Percentiles rank a stretch among this genome's conserved stretches.
Conservation (phyloP, 1,284 basidiomycete genomes). For the Exsudoporus floridanus region DNA sequence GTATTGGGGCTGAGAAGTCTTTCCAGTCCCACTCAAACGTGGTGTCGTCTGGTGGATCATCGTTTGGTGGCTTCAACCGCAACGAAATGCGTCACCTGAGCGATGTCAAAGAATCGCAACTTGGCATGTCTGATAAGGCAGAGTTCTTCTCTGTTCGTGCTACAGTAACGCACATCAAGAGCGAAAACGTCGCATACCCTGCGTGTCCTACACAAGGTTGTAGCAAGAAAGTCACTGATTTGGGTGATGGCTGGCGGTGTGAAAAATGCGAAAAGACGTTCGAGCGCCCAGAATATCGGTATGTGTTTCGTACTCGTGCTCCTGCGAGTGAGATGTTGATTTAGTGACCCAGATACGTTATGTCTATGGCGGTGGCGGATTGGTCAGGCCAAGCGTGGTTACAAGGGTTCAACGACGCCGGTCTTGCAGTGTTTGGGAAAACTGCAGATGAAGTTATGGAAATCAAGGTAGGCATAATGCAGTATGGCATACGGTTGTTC, state of each 20-base stretch:
- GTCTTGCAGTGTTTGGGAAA: conserved; percentile 74
- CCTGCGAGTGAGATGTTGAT: not conserved
- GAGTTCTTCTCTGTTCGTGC: conserved; percentile 85
- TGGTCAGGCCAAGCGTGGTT: conserved; percentile 90
- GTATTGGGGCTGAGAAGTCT: conserved; percentile 54
- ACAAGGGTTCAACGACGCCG: conserved; percentile 94
- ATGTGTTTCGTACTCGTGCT: conserved; percentile 23
- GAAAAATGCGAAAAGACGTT: conserved; percentile 89
- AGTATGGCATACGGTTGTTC: not conserved
- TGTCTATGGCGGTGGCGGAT: conserved; percentile 88
- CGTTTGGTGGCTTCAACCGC: conserved; percentile 57
- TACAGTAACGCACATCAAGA: conserved; percentile 88
- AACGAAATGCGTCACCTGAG: conserved; percentile 73
- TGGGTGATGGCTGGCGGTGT: conserved; percentile 79
- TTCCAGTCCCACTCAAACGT: conserved; percentile 73
- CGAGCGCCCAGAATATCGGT: conserved; percentile 81
- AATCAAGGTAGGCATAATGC: conserved; percentile 49
- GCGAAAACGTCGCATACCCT: conserved; percentile 86
- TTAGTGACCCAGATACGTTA: conserved; percentile 69
- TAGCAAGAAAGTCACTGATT: conserved; percentile 88
- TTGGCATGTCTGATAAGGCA: conserved; percentile 77
- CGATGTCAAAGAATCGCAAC: conserved; percentile 79
- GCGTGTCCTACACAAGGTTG: conserved; percentile 84
- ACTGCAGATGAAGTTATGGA: conserved; percentile 78
- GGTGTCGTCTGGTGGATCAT: conserved; percentile 39